Conservation (phyloP, 2,329 filamentous ascomycete species). For the Calonectria hawksworthii region DNA sequence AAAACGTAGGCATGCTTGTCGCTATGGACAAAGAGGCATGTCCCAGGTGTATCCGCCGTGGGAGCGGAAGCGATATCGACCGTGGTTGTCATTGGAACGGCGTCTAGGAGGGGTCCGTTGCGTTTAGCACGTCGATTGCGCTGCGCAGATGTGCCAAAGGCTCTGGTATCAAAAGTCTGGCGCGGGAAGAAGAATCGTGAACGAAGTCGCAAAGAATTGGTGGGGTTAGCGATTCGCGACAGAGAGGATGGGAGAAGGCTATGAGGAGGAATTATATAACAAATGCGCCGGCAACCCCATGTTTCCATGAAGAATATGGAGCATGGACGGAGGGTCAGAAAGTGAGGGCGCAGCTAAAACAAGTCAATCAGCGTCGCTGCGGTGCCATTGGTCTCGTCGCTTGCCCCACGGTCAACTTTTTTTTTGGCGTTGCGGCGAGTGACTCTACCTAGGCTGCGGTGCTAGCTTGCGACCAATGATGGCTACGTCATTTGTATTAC, state of each 20-base stretch:
- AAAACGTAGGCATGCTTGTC: conserved; percentile 88
- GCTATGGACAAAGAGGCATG: conserved; percentile 82
- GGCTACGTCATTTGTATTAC: conserved; percentile 26
- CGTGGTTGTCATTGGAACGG: conserved; percentile 75
- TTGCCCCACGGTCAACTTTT: conserved; percentile 30
- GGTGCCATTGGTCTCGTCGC: neutral
- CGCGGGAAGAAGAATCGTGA: neutral
- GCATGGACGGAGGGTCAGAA: conserved; percentile 8
- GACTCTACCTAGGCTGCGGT: conserved; percentile 6
- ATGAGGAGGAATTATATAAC: conserved; percentile 32
- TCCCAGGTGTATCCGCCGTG: conserved; percentile 89
- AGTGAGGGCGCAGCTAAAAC: neutral
- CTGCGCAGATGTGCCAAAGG: neutral
- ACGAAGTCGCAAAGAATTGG: conserved; percentile 5
- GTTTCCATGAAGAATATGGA: conserved; percentile 44
- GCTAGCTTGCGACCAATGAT: conserved; percentile 17
- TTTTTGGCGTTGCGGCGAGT: conserved; percentile 32
- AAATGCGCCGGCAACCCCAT: conserved; percentile 45
- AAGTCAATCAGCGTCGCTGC: conserved; percentile 5
- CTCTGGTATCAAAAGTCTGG: neutral
- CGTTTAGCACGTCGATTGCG: neutral
- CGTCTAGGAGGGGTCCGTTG: neutral
- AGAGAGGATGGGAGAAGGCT: conserved; percentile 17
- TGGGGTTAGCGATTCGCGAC: neutral
- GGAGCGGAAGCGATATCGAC: conserved; percentile 85